Evolutionary conservation across 2,329 filamentous ascomycete species (phyloP).

Genomic region (Proliferodiscus dingleyae): DNA sequence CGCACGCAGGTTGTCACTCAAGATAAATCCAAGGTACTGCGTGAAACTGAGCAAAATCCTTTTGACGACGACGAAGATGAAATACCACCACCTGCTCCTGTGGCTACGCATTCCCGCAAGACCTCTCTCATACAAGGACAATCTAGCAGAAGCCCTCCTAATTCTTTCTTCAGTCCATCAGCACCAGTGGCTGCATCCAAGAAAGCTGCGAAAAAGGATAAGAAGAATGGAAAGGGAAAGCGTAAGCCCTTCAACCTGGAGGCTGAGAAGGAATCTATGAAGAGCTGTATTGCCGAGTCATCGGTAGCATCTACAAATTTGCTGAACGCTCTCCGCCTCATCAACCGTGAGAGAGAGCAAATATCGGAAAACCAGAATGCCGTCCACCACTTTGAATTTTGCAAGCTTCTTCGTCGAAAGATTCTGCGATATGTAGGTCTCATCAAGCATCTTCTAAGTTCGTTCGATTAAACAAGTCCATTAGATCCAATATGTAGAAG

Average conservation of each 20-base stretch:
- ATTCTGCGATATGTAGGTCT: slow-evolving; percentile 76
- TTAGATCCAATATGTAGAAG: slow-evolving; percentile 82
- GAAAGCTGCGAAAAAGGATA: slow-evolving; percentile 34
- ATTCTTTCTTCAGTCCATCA: slow-evolving; percentile 14
- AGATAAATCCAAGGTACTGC: slow-evolving; percentile 76
- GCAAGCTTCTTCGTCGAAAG: slow-evolving; percentile 78
- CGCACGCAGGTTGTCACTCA: slow-evolving; percentile 69
- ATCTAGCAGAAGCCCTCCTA: slow-evolving; percentile 14
- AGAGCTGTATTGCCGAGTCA: slow-evolving; percentile 81
- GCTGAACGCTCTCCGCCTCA: slow-evolving; percentile 77
- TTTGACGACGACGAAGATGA: slow-evolving; percentile 60
- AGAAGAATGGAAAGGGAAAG: slow-evolving; percentile 47
- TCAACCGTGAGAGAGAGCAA: slow-evolving; percentile 83
- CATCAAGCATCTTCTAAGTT: not conserved
- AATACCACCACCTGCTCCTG: slow-evolving; percentile 11
- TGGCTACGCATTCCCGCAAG: slow-evolving; percentile 17
- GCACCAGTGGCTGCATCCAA: slow-evolving; percentile 25
- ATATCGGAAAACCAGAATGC: slow-evolving; percentile 80
- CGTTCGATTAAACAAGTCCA: slow-evolving; percentile 8
- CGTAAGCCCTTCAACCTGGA: slow-evolving; percentile 75
- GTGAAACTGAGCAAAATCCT: slow-evolving; percentile 69
- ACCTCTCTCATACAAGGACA: slow-evolving; percentile 14
- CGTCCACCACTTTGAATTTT: slow-evolving; percentile 73
- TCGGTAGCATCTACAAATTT: slow-evolving; percentile 90
- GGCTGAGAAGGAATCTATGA: slow-evolving; percentile 80